Conservation (phyloP, 345 rosid species). For the Iberis pinnata region DNA sequence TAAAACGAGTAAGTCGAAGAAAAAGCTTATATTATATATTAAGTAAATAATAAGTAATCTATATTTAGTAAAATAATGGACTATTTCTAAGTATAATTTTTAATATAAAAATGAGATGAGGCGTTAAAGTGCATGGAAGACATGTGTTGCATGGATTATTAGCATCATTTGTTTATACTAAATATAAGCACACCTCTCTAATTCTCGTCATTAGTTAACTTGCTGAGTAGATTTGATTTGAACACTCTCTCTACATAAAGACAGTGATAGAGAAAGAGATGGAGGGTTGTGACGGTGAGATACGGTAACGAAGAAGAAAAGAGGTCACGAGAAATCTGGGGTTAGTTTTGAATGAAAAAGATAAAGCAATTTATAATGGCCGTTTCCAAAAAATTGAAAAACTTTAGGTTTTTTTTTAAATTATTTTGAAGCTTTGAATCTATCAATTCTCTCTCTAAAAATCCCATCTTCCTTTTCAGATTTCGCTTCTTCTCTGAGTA, state of each 20-base stretch:
- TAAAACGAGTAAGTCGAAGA: too few species aligned
- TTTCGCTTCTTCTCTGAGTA: conserved; percentile 21
- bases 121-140: conserved; percentile 26
- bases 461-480: conserved; percentile 18
- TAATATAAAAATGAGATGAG: too few species aligned
- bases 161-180: not conserved
- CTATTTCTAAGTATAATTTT: too few species aligned
- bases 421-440: conserved; percentile 22
- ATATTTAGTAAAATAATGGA: too few species aligned
- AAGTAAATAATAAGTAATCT: too few species aligned
- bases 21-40: too few species aligned
- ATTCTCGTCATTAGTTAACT: conserved; percentile 6
- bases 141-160: conserved; percentile 28
- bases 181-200: too few species aligned
- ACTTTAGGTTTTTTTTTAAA: not conserved
- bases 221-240: not conserved
- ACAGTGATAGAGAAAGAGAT: conserved; percentile 15
- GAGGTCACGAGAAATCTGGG: conserved; percentile 34
- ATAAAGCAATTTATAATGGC: not conserved
- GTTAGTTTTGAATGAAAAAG: conserved; percentile 18
- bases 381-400: conserved; percentile 14
- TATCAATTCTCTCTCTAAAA: conserved; percentile 27
- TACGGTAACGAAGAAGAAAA: conserved; percentile 20
- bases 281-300: conserved; percentile 27
- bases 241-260: conserved; percentile 22